Evolutionary conservation across 2,329 filamentous ascomycete species (phyloP).

Genomic region (Monosporascus sp.): DNA sequence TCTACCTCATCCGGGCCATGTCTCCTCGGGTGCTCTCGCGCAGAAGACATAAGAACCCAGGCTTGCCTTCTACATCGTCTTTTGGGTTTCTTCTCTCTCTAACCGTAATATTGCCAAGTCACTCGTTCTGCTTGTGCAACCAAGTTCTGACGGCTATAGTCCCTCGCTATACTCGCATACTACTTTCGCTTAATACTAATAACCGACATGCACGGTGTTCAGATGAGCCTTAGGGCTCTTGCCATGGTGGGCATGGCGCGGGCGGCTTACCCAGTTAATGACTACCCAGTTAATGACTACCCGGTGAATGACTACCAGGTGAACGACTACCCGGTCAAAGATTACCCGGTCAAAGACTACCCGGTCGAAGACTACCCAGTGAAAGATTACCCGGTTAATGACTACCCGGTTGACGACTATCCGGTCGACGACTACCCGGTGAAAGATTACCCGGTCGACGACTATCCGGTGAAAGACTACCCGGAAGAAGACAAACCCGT

Average conservation of each 20-base stretch:
- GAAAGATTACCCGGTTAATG: too few species aligned
- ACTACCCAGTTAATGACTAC: not conserved
- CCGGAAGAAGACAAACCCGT: too few species aligned
- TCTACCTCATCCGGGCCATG: not conserved
- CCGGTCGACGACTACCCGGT: too few species aligned
- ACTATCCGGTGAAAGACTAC: too few species aligned
- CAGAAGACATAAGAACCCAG: not conserved
- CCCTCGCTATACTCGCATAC: conserved; percentile 6
- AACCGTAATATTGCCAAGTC: conserved; percentile 6
- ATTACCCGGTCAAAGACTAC: too few species aligned
- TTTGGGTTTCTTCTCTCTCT: not conserved
- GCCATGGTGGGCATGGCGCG: conserved; percentile 14
- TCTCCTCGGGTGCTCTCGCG: not conserved
- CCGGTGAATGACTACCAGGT: conserved; percentile 5
- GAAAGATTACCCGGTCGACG: too few species aligned
- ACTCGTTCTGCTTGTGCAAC: conserved; percentile 14
- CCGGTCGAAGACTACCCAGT: too few species aligned
- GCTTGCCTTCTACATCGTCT: not conserved
- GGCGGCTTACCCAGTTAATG: conserved; percentile 9
- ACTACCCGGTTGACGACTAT: too few species aligned
- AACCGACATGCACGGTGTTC: conserved; percentile 14
- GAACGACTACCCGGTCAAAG: not conserved
- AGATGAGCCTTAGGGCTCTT: conserved; percentile 14
- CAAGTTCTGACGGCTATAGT: conserved; percentile 6
- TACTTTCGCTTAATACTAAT: conserved; percentile 9